phyloP scores from a whole-genome alignment of 2,329 filamentous ascomycete genomes.

The Clathrospora elynae region DNA sequence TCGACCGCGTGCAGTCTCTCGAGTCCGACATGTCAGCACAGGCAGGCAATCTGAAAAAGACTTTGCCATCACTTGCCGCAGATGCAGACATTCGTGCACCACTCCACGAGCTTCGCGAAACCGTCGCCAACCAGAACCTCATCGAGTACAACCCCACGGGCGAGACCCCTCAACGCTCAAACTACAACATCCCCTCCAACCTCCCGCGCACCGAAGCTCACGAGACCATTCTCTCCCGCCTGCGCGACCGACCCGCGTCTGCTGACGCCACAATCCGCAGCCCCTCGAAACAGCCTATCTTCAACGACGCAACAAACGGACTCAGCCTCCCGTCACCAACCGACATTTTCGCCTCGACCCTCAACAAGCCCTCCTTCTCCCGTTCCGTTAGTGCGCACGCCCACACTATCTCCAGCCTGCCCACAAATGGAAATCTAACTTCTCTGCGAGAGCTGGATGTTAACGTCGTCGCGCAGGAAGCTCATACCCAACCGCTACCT shows the following conservation, averaged over 20 bases:
- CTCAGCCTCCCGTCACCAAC: slow-evolving; percentile 36
- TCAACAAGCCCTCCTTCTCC: slow-evolving; percentile 30
- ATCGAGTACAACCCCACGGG: slow-evolving; percentile 86
- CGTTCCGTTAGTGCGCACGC: slow-evolving; percentile 36
- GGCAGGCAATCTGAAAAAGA: slow-evolving; percentile 62
- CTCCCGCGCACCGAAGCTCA: slow-evolving; percentile 76
- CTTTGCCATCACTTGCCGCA: slow-evolving; percentile 63
- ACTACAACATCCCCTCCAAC: slow-evolving; percentile 78
- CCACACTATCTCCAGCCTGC: slow-evolving; percentile 30
- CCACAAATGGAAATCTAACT: slow-evolving; percentile 18
- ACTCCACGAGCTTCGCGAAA: slow-evolving; percentile 70
- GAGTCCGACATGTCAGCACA: slow-evolving; percentile 69
- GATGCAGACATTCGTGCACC: slow-evolving; percentile 67
- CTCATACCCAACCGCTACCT: slow-evolving; percentile 39
- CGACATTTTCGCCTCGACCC: slow-evolving; percentile 32
- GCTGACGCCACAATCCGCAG: slow-evolving; percentile 39
- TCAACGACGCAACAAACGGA: slow-evolving; percentile 56
- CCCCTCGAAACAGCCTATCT: slow-evolving; percentile 59
- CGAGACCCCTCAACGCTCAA: slow-evolving; percentile 77
- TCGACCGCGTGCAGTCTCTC: slow-evolving; percentile 70
- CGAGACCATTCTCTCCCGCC: slow-evolving; percentile 60
- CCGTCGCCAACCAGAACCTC: slow-evolving; percentile 68
- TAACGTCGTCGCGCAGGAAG: slow-evolving; percentile 49
- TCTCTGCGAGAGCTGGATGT: slow-evolving; percentile 56
- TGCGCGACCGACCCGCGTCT: slow-evolving; percentile 45